Evolutionary conservation across 768 basidiomycete species (phyloP).

Genomic region (Polyporus arcularius): DNA sequence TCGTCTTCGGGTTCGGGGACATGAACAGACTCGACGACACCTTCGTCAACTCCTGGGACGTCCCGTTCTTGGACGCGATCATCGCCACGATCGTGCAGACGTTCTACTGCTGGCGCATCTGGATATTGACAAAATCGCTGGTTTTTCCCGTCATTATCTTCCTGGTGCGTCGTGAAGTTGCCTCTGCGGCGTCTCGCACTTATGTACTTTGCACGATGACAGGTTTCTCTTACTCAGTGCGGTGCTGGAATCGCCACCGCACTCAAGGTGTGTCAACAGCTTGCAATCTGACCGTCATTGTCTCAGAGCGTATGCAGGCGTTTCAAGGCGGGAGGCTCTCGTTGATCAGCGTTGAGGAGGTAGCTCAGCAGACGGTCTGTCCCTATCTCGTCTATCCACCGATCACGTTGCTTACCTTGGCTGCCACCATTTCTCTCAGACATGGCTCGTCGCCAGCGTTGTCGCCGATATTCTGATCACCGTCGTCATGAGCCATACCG

Average conservation of each 20-base stretch:
- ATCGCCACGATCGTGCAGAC: constrained; percentile 9
- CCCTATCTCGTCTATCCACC: neutral
- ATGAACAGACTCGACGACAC: neutral
- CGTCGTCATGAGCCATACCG: neutral
- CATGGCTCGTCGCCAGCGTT: neutral
- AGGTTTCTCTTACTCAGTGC: neutral
- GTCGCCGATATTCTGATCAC: neutral
- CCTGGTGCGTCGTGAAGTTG: neutral
- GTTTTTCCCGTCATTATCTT: neutral
- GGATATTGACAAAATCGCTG: neutral
- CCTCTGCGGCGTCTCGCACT: neutral
- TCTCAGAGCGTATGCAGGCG: neutral
- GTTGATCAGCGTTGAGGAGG: neutral
- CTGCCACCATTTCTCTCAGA: neutral
- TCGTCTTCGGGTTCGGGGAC: constrained; percentile 7
- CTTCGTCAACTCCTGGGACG: constrained; percentile 9
- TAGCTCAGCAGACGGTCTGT: neutral
- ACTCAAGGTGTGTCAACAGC: neutral
- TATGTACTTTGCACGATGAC: neutral
- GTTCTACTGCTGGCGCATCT: constrained; percentile 13
- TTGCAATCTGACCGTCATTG: neutral
- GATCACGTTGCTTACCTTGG: neutral
- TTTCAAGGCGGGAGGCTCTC: neutral
- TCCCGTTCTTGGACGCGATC: constrained; percentile 4
- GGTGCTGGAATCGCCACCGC: neutral